These are phyloP conservation scores for Fonsecaea nubica DNA, from an alignment of 2,329 filamentous ascomycete genomes.

Conservation along the genomic window DNA sequence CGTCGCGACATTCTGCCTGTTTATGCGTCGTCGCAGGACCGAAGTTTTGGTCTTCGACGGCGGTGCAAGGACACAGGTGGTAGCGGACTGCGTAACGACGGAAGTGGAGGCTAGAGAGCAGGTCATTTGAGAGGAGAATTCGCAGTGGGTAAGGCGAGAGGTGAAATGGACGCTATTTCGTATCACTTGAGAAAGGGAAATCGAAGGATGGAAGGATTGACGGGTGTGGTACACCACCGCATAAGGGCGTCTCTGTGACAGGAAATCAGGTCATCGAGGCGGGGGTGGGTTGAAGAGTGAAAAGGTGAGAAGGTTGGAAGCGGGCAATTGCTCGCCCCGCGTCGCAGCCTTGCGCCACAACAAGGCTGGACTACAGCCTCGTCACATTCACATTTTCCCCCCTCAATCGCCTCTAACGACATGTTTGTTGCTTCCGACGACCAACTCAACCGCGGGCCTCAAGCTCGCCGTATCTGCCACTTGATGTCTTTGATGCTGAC, in stretches of 20 bases:
- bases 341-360: background rate
- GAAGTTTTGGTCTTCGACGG: background rate
- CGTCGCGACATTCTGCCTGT: background rate
- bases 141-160: background rate
- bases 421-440: background rate
- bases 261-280: background rate
- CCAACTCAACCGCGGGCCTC: constrained; percentile 17
- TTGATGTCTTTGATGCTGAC: constrained; percentile 88
- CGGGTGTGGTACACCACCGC: no score
- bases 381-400: background rate
- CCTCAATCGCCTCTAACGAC: background rate
- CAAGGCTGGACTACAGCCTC: constrained; percentile 2
- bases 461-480: constrained; percentile 82
- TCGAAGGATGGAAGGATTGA: no score
- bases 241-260: no score
- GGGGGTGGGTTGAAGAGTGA: background rate
- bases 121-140: background rate
- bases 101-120: background rate
- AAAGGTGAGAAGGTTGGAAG: background rate
- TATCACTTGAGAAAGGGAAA: no score
- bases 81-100: background rate
- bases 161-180: background rate
- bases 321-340: background rate
- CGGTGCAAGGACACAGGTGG: background rate
- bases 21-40: background rate